These are phyloP conservation scores for Saccharomycodes ludwigii DNA, from an alignment of 805 yeast species.

Conservation along the genomic window DNA sequence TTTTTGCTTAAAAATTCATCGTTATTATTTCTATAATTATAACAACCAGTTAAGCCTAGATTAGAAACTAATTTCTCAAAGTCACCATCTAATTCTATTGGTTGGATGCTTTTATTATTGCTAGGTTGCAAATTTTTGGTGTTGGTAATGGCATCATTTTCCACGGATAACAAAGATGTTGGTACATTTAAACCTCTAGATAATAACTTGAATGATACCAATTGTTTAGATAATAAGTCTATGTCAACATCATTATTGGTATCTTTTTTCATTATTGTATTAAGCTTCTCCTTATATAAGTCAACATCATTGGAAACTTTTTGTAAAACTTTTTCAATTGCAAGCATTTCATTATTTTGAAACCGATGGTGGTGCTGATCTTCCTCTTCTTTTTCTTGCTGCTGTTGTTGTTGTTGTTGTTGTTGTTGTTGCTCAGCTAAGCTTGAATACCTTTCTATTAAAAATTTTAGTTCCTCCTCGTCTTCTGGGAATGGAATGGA, in stretches of 20 bases:
- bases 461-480: not conserved
- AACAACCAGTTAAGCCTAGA: slow-evolving; percentile 2
- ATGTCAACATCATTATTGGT: slow-evolving; percentile 27
- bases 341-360: slow-evolving; percentile 27
- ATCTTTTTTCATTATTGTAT: slow-evolving; percentile 16
- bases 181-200: slow-evolving; percentile 60
- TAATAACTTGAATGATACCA: slow-evolving; percentile 50
- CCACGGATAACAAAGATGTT: slow-evolving; percentile 31
- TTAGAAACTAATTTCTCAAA: slow-evolving; percentile 4
- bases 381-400: no score
- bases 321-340: slow-evolving; percentile 30
- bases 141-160: slow-evolving; percentile 13
- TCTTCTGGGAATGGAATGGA: slow-evolving; percentile 7
- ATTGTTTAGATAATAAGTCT: slow-evolving; percentile 41
- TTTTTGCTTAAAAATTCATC: slow-evolving; percentile 8
- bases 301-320: slow-evolving; percentile 31
- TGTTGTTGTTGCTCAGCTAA: not conserved
- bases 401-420: not conserved
- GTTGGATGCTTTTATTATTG: not conserved
- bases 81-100: no score
- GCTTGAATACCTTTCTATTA: slow-evolving; percentile 6
- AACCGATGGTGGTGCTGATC: no score
- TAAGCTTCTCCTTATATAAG: slow-evolving; percentile 19
- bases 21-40: no score
- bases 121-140: not conserved